Percentiles rank a stretch among this genome's conserved stretches.
These are phyloP conservation scores for Poa annua DNA, from an alignment of 176 grass and related monocot genomes.

Conservation along the genomic window DNA sequence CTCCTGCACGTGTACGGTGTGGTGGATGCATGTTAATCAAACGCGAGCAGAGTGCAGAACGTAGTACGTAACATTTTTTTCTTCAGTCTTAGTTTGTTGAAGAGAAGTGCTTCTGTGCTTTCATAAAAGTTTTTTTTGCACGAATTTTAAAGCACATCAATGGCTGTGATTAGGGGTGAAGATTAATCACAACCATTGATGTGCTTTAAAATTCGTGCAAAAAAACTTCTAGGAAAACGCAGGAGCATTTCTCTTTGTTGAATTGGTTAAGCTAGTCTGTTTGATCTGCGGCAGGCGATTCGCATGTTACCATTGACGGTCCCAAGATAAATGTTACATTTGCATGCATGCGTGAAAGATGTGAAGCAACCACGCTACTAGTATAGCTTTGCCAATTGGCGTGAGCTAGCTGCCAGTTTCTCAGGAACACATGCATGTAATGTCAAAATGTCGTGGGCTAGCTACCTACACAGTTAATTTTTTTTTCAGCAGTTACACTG, in stretches of 20 bases:
- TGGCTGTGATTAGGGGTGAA: no score
- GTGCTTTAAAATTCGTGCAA: no score
- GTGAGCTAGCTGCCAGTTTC: neutral
- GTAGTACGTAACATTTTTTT: neutral
- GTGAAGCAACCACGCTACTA: neutral
- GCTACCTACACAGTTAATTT: neutral
- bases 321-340: neutral
- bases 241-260: no score
- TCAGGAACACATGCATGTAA: neutral
- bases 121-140: no score
- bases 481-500: no score
- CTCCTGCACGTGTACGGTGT: constrained; percentile 46
- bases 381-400: neutral
- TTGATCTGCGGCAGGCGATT: constrained; percentile 9
- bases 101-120: no score
- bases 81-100: no score
- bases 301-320: neutral
- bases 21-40: no score
- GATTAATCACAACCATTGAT: no score
- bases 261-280: neutral
- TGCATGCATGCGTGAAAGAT: neutral
- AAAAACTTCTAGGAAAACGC: no score
- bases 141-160: no score
- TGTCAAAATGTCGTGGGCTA: neutral
- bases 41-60: neutral